A percentile compares a stretch with the other conserved stretches of the same genome.
These are phyloP conservation scores for Gentiana macrophylla DNA, from an alignment of 257 asterid genomes.

Conservation along the genomic window DNA sequence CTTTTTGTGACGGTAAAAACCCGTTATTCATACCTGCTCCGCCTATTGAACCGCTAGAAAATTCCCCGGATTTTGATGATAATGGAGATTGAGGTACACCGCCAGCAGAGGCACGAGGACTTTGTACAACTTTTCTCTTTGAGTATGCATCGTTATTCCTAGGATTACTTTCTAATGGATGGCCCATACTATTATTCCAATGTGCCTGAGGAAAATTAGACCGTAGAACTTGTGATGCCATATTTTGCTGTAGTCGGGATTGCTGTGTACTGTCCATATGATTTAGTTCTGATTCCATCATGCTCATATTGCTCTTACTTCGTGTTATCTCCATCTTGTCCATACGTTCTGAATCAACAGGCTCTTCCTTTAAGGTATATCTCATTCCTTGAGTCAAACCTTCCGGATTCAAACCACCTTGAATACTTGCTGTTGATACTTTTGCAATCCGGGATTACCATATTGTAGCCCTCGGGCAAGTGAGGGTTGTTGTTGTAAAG, in stretches of 20 bases:
- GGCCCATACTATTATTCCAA: constrained; percentile 64
- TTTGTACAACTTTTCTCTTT: constrained; percentile 73
- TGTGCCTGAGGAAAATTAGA: constrained; percentile 35
- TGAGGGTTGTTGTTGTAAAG: constrained; percentile 36
- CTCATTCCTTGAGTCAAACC: constrained; percentile 65
- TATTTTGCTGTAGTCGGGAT: constrained; percentile 59
- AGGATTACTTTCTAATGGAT: constrained; percentile 54
- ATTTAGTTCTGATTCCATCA: constrained; percentile 41
- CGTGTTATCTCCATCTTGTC: constrained; percentile 49
- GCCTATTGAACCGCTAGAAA: constrained; percentile 89
- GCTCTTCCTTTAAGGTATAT: constrained; percentile 85
- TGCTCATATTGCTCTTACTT: constrained; percentile 32
- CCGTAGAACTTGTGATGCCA: constrained; percentile 34
- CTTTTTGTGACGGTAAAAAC: constrained; percentile 55
- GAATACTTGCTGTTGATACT: constrained; percentile 52
- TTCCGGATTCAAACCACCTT: constrained; percentile 58
- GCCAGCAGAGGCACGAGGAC: constrained; percentile 88
- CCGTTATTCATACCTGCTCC: constrained; percentile 72
- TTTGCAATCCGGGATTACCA: constrained; percentile 52
- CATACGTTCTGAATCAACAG: constrained; percentile 59
- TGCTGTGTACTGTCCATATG: constrained; percentile 49
- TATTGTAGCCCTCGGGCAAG: constrained; percentile 50
- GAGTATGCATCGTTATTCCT: constrained; percentile 68
- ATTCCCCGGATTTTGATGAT: constrained; percentile 90
- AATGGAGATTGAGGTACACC: constrained; percentile 97